Percentiles rank a stretch among this genome's conserved stretches.
Conservation (phyloP, 768 basidiomycete genomes). For the Auricularia heimuer region DNA sequence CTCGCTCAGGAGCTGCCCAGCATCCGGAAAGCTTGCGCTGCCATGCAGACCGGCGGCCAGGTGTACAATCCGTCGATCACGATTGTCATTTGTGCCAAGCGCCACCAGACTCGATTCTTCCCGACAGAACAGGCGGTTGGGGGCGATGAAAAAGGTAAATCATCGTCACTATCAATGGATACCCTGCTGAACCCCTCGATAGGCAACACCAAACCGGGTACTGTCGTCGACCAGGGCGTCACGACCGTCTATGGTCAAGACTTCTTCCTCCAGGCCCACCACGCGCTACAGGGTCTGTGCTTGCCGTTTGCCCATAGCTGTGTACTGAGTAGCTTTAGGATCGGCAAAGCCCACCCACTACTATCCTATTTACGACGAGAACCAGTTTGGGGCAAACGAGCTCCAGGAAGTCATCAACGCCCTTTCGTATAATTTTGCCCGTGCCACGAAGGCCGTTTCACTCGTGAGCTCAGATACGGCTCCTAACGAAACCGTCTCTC, state of each 20-base stretch:
- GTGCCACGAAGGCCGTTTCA: conserved; percentile 69
- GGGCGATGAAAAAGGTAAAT: not conserved
- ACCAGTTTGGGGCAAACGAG: conserved; percentile 52
- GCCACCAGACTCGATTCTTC: conserved; percentile 55
- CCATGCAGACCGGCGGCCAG: conserved; percentile 31
- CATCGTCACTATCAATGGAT: conserved; percentile 9
- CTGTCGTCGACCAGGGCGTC: conserved; percentile 70
- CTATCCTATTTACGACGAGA: conserved; percentile 73
- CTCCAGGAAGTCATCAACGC: conserved; percentile 66
- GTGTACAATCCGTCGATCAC: conserved; percentile 55
- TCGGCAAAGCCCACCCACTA: conserved; percentile 63
- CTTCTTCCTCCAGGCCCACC: conserved; percentile 39
- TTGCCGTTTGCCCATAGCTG: not conserved
- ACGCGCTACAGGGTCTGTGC: conserved; percentile 7
- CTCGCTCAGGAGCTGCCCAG: conserved; percentile 50
- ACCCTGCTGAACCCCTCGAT: conserved; percentile 41
- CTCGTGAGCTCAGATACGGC: not conserved
- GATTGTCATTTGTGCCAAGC: conserved; percentile 76
- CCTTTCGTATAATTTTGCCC: conserved; percentile 64
- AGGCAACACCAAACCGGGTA: conserved; percentile 72
- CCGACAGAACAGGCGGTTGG: conserved; percentile 27
- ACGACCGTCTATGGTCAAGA: conserved; percentile 49
- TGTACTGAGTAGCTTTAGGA: conserved; percentile 9
- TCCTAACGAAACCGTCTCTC: too few relatives aligned
- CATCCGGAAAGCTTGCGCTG: conserved; percentile 52